Evolutionary conservation across 495 filamentous ascomycete species (phyloP).

Genomic region (Penicillium simplicissimum): DNA sequence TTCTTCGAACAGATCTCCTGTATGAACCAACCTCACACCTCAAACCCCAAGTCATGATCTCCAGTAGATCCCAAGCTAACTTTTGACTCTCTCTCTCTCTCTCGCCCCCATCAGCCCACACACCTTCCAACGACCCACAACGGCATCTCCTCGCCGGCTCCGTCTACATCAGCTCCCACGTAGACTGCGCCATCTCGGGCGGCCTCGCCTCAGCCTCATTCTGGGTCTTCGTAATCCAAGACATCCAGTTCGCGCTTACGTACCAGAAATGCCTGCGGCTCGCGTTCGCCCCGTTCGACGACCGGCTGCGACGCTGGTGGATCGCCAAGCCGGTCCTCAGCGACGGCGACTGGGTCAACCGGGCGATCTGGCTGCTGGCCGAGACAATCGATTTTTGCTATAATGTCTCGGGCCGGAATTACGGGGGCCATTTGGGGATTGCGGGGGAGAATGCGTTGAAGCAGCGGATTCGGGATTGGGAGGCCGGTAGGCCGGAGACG

Average conservation of each 20-base stretch:
- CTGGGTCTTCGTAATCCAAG: slow-evolving; percentile 48
- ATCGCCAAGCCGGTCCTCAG: slow-evolving; percentile 26
- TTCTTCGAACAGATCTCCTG: slow-evolving; percentile 48
- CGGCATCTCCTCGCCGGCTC: slow-evolving; percentile 46
- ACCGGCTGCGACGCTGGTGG: slow-evolving; percentile 38
- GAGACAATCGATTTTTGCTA: slow-evolving; percentile 45
- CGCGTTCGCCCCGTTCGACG: slow-evolving; percentile 38
- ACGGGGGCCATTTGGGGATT: slow-evolving; percentile 20
- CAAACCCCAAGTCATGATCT: neutral
- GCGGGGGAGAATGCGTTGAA: slow-evolving; percentile 28
- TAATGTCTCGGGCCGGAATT: slow-evolving; percentile 25
- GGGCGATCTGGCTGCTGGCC: slow-evolving; percentile 43
- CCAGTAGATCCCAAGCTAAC: neutral
- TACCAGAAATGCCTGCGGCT: slow-evolving; percentile 42
- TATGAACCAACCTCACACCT: slow-evolving; percentile 14
- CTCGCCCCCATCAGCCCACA: slow-evolving; percentile 25
- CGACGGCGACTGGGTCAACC: slow-evolving; percentile 44
- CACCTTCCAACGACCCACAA: slow-evolving; percentile 40
- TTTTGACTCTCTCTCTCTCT: neutral
- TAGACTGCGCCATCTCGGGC: slow-evolving; percentile 41
- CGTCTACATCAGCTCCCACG: slow-evolving; percentile 46
- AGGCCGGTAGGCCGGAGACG: slow-evolving; percentile 29
- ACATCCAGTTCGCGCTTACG: slow-evolving; percentile 44
- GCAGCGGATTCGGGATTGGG: slow-evolving; percentile 36
- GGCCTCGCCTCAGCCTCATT: slow-evolving; percentile 44